phyloP scores from a whole-genome alignment of 495 filamentous ascomycete species.

The Aspergillus heteromorphus region DNA sequence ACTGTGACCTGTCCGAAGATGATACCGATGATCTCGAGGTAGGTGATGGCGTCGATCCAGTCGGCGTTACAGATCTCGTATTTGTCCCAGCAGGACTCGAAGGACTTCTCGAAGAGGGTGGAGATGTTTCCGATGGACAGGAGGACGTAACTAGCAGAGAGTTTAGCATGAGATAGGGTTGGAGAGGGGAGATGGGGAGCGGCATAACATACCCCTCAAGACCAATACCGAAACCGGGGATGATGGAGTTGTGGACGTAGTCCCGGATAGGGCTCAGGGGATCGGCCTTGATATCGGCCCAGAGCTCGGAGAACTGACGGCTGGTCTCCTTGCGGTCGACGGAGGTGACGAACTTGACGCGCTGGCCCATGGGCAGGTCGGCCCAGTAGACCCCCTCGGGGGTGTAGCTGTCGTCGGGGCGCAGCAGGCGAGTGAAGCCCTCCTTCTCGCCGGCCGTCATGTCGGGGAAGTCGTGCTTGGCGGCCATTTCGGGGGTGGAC shows the following conservation, averaged over 20 bases:
- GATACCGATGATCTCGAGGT: background rate
- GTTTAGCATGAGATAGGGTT: background rate
- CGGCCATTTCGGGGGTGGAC: background rate
- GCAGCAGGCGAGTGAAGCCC: slow-evolving; percentile 49
- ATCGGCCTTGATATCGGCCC: background rate
- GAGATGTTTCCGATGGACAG: slow-evolving; percentile 4
- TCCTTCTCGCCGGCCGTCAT: background rate
- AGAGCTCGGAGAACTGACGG: background rate
- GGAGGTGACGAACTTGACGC: slow-evolving; percentile 32
- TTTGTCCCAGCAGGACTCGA: background rate
- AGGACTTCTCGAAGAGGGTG: background rate
- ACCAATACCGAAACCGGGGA: background rate
- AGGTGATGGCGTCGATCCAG: background rate
- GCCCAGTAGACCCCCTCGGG: slow-evolving; percentile 83
- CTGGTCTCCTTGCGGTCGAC: background rate
- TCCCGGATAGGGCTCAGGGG: background rate
- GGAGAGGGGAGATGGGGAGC: background rate
- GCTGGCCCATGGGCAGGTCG: slow-evolving; percentile 62
- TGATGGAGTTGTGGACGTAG: background rate
- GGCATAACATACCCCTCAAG: background rate
- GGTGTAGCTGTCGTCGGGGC: slow-evolving; percentile 79
- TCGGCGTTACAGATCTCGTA: background rate
- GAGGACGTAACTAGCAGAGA: background rate
- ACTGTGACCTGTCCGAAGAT: background rate
- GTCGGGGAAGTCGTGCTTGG: background rate